Evolutionary conservation across 2,329 filamentous ascomycete species (phyloP).

Genomic region (Aspergillus caelatus): DNA sequence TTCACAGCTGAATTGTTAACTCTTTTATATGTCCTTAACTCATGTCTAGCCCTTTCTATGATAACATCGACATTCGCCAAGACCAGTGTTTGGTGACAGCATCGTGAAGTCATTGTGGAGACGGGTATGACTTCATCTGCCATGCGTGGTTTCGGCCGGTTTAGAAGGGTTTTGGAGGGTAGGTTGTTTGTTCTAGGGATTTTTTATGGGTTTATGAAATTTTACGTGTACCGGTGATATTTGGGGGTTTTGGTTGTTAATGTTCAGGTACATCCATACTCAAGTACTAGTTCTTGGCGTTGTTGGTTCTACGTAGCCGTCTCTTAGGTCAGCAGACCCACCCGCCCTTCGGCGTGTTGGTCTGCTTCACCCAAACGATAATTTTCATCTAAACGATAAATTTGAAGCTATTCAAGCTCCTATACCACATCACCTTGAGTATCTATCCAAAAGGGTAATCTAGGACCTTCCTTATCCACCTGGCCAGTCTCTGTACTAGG

Average conservation of each 20-base stretch:
- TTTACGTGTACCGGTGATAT: background rate
- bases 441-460: too few species aligned
- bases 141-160: background rate
- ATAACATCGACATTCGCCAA: constrained; percentile 5
- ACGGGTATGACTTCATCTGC: constrained; percentile 32
- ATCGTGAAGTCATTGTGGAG: constrained; percentile 38
- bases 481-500: too few species aligned
- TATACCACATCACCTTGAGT: too few species aligned
- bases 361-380: too few species aligned
- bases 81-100: constrained; percentile 24
- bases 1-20: background rate
- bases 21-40: background rate
- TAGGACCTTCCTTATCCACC: too few species aligned
- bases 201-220: background rate
- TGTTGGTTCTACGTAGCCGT: background rate
- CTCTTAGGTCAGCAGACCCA: too few species aligned
- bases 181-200: background rate
- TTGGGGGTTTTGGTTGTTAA: background rate
- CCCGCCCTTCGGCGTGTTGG: too few species aligned
- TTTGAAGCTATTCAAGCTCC: too few species aligned
- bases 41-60: background rate
- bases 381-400: too few species aligned
- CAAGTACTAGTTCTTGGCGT: too few species aligned
- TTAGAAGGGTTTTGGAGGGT: background rate
- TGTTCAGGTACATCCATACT: background rate